Evolutionary conservation across 495 filamentous ascomycete species (phyloP).

Genomic region (Penicillium salamii): DNA sequence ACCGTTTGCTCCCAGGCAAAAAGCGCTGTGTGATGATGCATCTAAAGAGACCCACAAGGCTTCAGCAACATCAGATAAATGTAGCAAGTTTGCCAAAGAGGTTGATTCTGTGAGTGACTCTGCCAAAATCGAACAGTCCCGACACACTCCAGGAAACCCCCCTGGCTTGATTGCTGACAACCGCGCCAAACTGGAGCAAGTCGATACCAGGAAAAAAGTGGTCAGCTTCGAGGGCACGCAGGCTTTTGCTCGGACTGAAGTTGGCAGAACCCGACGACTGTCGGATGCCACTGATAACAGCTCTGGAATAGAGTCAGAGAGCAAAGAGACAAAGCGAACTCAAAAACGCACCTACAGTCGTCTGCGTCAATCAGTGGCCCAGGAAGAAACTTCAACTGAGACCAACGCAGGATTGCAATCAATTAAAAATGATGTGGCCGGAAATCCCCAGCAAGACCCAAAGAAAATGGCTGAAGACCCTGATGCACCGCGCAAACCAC

Average conservation of each 20-base stretch:
- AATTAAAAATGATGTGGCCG: not conserved
- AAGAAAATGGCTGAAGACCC: not conserved
- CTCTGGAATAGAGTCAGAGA: constrained; percentile 3
- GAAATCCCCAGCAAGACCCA: not conserved
- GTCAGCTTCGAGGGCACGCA: constrained; percentile 26
- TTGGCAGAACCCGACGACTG: constrained; percentile 3
- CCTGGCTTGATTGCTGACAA: not conserved
- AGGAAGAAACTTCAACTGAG: not conserved
- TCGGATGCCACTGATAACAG: constrained; percentile 6
- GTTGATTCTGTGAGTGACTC: not conserved
- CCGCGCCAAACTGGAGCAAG: not conserved
- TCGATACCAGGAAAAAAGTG: constrained; percentile 18
- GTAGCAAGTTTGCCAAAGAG: not conserved
- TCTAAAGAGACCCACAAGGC: not conserved
- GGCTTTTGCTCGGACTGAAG: not conserved
- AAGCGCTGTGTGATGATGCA: constrained; percentile 1
- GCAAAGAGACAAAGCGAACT: constrained; percentile 16
- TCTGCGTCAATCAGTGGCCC: constrained; percentile 12
- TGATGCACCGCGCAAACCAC: not conserved
- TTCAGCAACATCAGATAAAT: not conserved
- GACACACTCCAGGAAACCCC: not conserved
- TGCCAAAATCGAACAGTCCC: not conserved
- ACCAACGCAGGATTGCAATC: not conserved
- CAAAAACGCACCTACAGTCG: constrained; percentile 28
- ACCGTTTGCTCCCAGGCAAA: not conserved